A percentile compares a stretch with the other conserved stretches of the same genome.
These are phyloP conservation scores for Strobilomyces dryophilus DNA, from an alignment of 768 basidiomycete genomes.

Conservation along the genomic window DNA sequence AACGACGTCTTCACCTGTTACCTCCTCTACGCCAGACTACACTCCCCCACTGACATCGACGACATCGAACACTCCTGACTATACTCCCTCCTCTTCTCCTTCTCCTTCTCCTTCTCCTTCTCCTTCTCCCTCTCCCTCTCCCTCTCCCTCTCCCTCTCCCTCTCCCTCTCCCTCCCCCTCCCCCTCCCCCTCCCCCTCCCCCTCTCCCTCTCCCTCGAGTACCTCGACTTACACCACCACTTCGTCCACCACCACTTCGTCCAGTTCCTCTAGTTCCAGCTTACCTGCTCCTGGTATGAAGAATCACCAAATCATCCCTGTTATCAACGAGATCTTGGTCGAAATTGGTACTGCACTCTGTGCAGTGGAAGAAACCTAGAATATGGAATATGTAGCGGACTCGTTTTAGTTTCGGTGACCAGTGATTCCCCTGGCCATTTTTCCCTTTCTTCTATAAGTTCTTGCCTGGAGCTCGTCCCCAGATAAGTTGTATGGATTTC, in stretches of 20 bases:
- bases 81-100: slow-evolving; percentile 20
- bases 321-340: slow-evolving; percentile 35
- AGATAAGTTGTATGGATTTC: not conserved
- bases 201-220: slow-evolving; percentile 20
- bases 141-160: slow-evolving; percentile 19
- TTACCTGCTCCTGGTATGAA: slow-evolving; percentile 28
- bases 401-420: not conserved
- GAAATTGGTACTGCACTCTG: slow-evolving; percentile 25
- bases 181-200: slow-evolving; percentile 20
- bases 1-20: slow-evolving; percentile 8
- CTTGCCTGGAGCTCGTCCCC: slow-evolving; percentile 8
- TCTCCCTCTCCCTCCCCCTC: slow-evolving; percentile 20
- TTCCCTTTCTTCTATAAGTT: not conserved
- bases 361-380: slow-evolving; percentile 1
- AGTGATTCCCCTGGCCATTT: not conserved
- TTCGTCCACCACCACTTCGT: slow-evolving; percentile 5
- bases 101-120: slow-evolving; percentile 22
- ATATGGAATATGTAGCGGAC: not conserved
- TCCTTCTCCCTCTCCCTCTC: slow-evolving; percentile 20
- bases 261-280: slow-evolving; percentile 6
- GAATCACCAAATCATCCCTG: slow-evolving; percentile 32
- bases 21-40: slow-evolving; percentile 20
- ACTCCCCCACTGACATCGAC: slow-evolving; percentile 14
- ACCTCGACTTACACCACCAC: slow-evolving; percentile 16
- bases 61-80: slow-evolving; percentile 13